A percentile compares a stretch with the other conserved stretches of the same genome.
Conservation (phyloP, 148 eudicot genomes). For the Chenopodium suecicum region DNA sequence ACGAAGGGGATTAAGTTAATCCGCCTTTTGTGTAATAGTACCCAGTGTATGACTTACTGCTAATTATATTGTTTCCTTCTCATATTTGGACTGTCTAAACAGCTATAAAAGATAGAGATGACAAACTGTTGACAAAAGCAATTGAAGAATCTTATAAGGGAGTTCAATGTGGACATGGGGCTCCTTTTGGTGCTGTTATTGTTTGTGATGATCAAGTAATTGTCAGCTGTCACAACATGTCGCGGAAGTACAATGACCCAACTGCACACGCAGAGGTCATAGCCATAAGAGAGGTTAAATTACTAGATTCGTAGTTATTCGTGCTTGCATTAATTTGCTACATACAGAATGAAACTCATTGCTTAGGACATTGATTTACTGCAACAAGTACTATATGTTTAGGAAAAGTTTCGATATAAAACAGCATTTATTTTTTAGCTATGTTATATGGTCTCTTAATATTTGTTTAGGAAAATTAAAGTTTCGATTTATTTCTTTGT, state of each 20-base stretch:
- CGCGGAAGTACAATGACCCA: constrained; percentile 62
- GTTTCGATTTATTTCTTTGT: not conserved
- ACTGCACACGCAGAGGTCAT: constrained; percentile 94
- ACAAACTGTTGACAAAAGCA: constrained; percentile 59
- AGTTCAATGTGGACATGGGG: constrained; percentile 77
- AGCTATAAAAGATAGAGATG: constrained; percentile 80
- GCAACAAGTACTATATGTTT: too few relatives aligned
- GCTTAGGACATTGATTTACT: not conserved
- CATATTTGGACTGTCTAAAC: constrained; percentile 23
- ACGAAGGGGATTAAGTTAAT: too few relatives aligned
- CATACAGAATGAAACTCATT: not conserved
- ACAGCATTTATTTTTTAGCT: too few relatives aligned
- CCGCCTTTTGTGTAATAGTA: too few relatives aligned
- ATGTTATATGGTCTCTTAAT: too few relatives aligned
- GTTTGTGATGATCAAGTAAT: constrained; percentile 67
- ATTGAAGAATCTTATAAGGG: constrained; percentile 88
- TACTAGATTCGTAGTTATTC: not conserved
- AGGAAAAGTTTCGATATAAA: too few relatives aligned
- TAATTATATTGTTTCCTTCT: not conserved
- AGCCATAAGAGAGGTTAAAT: constrained; percentile 79
- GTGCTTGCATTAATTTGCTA: not conserved
- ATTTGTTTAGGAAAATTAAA: not conserved
- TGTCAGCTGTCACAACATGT: constrained; percentile 85
- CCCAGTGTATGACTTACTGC: too few relatives aligned
- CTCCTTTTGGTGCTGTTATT: constrained; percentile 86